These are phyloP conservation scores for Phytophthora boehmeriae DNA, from an alignment of 352 stramenopile species.

Conservation along the genomic window DNA sequence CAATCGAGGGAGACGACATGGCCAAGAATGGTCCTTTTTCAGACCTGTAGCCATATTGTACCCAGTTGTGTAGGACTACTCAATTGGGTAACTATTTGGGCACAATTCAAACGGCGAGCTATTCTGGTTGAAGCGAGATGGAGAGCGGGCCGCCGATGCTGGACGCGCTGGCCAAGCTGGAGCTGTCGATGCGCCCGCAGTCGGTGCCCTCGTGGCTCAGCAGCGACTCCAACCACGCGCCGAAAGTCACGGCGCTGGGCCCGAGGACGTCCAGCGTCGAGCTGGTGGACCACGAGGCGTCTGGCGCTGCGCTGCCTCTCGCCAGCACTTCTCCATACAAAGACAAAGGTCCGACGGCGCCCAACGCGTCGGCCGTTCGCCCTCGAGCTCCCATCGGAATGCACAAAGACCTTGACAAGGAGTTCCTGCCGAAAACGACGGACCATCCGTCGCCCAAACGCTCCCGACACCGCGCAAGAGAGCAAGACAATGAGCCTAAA, in stretches of 20 bases:
- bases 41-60: no score
- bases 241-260: constrained; percentile 62
- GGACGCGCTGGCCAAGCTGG: constrained; percentile 67
- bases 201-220: constrained; percentile 78
- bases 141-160: constrained; percentile 44
- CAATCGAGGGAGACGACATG: constrained; percentile 6
- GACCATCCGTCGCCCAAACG: constrained; percentile 49
- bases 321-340: constrained; percentile 18
- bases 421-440: constrained; percentile 52
- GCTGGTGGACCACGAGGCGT: constrained; percentile 47
- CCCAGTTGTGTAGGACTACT: no score
- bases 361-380: constrained; percentile 43
- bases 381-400: constrained; percentile 62
- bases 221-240: constrained; percentile 71
- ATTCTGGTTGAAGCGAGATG: constrained; percentile 20
- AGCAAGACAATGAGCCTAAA: constrained; percentile 34
- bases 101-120: no score
- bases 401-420: constrained; percentile 57
- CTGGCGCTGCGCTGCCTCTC: constrained; percentile 1
- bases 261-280: constrained; percentile 57
- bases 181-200: constrained; percentile 73
- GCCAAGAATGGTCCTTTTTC: no score
- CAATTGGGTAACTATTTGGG: no score
- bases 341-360: constrained; percentile 32
- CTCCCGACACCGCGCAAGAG: constrained; percentile 41